phyloP scores from a whole-genome alignment of 352 stramenopile species.

The Phytophthora pistaciae region DNA sequence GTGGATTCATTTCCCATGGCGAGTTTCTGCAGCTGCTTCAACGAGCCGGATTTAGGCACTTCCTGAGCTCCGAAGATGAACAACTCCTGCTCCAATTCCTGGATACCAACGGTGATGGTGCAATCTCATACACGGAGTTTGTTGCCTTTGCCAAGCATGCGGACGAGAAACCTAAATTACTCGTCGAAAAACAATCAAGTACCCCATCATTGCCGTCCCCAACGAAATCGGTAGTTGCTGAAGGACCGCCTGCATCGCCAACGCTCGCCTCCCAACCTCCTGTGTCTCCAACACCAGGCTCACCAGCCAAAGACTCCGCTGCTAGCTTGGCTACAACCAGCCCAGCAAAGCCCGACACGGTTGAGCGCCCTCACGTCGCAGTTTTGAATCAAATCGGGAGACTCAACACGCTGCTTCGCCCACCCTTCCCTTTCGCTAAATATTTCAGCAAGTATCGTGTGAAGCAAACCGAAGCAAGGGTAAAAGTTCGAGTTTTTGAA shows the following conservation, averaged over 20 bases:
- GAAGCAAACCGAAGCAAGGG: constrained; percentile 39
- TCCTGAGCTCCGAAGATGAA: constrained; percentile 71
- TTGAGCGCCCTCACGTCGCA: constrained; percentile 18
- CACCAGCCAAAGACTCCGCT: constrained; percentile 23
- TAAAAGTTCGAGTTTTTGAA: constrained; percentile 74
- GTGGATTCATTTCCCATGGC: constrained; percentile 60
- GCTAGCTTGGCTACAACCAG: constrained; percentile 5
- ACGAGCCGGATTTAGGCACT: constrained; percentile 65
- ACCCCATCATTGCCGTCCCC: constrained; percentile 18
- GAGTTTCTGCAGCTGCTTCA: constrained; percentile 81
- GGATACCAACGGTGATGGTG: constrained; percentile 67
- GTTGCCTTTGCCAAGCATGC: constrained; percentile 67
- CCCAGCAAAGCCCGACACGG: constrained; percentile 4
- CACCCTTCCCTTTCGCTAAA: constrained; percentile 76
- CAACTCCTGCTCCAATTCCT: constrained; percentile 74
- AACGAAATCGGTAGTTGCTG: constrained; percentile 25
- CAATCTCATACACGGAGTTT: constrained; percentile 75
- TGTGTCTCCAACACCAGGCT: constrained; percentile 11
- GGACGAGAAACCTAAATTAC: constrained; percentile 44
- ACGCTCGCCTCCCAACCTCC: constrained; percentile 7
- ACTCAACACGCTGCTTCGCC: constrained; percentile 56
- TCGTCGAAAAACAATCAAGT: constrained; percentile 29
- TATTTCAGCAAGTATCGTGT: constrained; percentile 79
- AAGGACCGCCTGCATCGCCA: constrained; percentile 19
- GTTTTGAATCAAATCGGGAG: constrained; percentile 50